These are phyloP conservation scores for Phanerodontia chrysosporium DNA, from an alignment of 768 basidiomycete genomes.

Conservation along the genomic window DNA sequence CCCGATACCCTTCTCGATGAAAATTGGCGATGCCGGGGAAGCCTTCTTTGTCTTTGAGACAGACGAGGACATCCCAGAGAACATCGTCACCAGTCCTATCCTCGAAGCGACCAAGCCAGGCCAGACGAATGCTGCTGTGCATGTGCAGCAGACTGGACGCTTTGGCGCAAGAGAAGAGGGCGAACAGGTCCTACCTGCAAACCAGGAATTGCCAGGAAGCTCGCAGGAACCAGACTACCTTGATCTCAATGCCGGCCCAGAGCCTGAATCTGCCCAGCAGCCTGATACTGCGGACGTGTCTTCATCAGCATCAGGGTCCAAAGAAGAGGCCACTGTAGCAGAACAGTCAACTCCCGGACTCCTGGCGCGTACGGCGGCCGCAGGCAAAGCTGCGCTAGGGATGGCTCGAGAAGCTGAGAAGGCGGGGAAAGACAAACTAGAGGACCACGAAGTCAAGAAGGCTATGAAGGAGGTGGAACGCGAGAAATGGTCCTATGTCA, in stretches of 20 bases:
- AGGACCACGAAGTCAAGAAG: slow-evolving; percentile 21
- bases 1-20: slow-evolving; percentile 91
- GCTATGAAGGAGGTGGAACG: slow-evolving; percentile 15
- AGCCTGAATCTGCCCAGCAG: not conserved
- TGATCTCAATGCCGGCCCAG: slow-evolving; percentile 60
- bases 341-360: slow-evolving; percentile 2
- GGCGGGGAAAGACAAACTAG: slow-evolving; percentile 22
- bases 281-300: not conserved
- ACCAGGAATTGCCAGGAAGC: slow-evolving; percentile 7
- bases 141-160: slow-evolving; percentile 30
- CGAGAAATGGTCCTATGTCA: slow-evolving; percentile 10
- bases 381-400: slow-evolving; percentile 25
- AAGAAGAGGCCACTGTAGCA: not conserved
- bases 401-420: slow-evolving; percentile 25
- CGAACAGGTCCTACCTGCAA: slow-evolving; percentile 12
- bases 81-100: slow-evolving; percentile 91
- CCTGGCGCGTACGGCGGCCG: slow-evolving; percentile 21
- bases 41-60: slow-evolving; percentile 99
- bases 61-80: slow-evolving; percentile 87
- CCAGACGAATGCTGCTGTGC: slow-evolving; percentile 20
- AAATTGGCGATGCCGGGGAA: slow-evolving; percentile 97
- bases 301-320: no score
- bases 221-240: slow-evolving; percentile 74
- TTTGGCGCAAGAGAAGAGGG: slow-evolving; percentile 39
- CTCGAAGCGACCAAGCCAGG: slow-evolving; percentile 56